These are phyloP conservation scores for Colletotrichum sublineola DNA, from an alignment of 2,329 filamentous ascomycete genomes.

Conservation along the genomic window DNA sequence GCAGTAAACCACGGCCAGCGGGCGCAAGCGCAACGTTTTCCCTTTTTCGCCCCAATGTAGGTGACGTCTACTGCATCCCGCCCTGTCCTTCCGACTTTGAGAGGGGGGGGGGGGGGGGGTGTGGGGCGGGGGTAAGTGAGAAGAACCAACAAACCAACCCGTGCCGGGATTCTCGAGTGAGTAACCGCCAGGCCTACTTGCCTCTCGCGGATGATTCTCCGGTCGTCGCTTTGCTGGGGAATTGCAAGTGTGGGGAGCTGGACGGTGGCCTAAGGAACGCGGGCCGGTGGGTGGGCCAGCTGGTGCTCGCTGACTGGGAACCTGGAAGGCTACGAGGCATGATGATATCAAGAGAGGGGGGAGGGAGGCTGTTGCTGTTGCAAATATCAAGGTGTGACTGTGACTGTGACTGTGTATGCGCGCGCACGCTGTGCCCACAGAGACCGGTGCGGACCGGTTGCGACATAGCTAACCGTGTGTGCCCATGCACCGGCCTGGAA, in stretches of 20 bases:
- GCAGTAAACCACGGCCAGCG: neutral
- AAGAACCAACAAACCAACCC: neutral
- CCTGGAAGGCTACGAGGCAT: neutral
- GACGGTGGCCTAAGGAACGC: neutral
- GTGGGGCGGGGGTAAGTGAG: neutral
- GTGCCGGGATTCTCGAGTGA: neutral
- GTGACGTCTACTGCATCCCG: neutral
- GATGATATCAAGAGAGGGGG: neutral
- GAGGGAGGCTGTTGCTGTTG: neutral
- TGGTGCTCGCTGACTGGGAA: neutral
- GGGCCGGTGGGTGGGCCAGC: neutral
- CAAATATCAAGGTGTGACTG: neutral
- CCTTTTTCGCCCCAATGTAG: constrained; percentile 3
- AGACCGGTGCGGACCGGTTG: constrained; percentile 8
- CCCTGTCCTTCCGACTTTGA: neutral
- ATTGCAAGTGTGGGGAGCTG: neutral
- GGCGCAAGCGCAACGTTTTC: neutral
- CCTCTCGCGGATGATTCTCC: neutral
- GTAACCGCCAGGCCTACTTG: neutral
- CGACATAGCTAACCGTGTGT: constrained; percentile 6
- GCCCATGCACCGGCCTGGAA: neutral
- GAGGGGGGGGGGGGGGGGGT: no score
- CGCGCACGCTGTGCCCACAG: neutral
- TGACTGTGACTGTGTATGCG: neutral
- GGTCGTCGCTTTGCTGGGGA: neutral